Conservation (phyloP, 352 stramenopile species). For the Peronospora tabacina region DNA sequence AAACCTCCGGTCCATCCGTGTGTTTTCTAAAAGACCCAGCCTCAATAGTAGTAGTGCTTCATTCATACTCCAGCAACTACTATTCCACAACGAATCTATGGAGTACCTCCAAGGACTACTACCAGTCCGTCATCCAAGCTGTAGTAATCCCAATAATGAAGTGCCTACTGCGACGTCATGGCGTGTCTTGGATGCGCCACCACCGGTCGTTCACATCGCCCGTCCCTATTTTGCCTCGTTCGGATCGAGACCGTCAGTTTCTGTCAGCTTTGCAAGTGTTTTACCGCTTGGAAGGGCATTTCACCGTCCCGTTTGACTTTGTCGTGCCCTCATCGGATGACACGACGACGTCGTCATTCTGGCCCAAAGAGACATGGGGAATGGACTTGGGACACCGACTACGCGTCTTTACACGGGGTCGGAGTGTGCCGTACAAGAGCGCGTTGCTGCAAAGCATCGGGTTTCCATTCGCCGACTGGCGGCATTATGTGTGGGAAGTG, state of each 20-base stretch:
- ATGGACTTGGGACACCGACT: constrained; percentile 46
- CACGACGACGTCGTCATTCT: constrained; percentile 7
- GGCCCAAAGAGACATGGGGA: constrained; percentile 43
- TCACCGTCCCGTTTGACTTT: constrained; percentile 56
- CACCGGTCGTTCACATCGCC: neutral
- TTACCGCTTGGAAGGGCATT: constrained; percentile 54
- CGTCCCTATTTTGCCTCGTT: constrained; percentile 14
- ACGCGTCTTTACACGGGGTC: constrained; percentile 50
- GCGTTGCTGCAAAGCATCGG: constrained; percentile 48
- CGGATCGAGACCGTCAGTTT: constrained; percentile 44
- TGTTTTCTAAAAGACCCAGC: no score
- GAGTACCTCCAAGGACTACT: no score
- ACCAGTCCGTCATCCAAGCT: no score
- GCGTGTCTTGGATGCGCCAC: neutral
- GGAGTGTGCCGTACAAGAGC: constrained; percentile 51
- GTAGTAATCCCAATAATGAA: constrained; percentile 6
- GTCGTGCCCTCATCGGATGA: constrained; percentile 29
- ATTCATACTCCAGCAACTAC: no score
- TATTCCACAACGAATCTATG: no score
- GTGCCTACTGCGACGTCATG: constrained; percentile 7
- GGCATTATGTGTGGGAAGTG: constrained; percentile 60
- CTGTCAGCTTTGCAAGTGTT: constrained; percentile 43
- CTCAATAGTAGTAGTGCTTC: no score
- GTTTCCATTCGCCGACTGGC: constrained; percentile 64
- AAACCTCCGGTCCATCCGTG: no score